Conservation (phyloP, 108 stramenopile species). For the Cylindrotheca closterium region DNA sequence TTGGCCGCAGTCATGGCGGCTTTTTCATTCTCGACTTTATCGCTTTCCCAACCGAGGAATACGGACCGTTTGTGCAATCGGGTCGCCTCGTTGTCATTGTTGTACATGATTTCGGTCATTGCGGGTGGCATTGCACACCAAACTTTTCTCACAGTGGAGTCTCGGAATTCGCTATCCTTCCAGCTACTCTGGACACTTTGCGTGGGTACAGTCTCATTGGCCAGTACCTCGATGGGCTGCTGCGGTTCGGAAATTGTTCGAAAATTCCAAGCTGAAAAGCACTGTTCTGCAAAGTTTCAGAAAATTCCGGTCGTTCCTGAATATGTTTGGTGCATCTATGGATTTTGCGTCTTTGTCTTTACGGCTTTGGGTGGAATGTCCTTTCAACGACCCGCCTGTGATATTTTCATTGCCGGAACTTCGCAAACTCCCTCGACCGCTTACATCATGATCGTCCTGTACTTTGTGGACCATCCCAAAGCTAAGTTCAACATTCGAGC, state of each 20-base stretch:
- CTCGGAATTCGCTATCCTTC: conserved; percentile 57
- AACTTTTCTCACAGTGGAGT: conserved; percentile 43
- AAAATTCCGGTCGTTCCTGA: conserved; percentile 24
- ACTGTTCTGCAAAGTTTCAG: conserved; percentile 17
- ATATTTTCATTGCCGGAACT: conserved; percentile 86
- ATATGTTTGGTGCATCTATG: conserved; percentile 72
- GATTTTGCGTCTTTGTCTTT: conserved; percentile 41
- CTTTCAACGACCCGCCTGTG: conserved; percentile 87
- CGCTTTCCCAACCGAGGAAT: not conserved
- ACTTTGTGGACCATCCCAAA: conserved; percentile 12
- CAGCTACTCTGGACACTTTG: conserved; percentile 75
- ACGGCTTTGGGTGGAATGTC: conserved; percentile 58
- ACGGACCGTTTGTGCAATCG: conserved; percentile 8
- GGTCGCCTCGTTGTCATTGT: conserved; percentile 40
- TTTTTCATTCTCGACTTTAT: conserved; percentile 23
- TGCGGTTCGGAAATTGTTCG: conserved; percentile 54
- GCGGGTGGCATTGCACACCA: conserved; percentile 80
- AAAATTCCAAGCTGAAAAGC: conserved; percentile 24
- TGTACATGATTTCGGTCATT: conserved; percentile 58
- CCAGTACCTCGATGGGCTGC: conserved; percentile 70
- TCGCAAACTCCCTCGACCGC: conserved; percentile 74
- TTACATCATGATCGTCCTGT: conserved; percentile 50
- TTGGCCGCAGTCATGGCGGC: conserved; percentile 58
- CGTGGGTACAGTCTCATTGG: conserved; percentile 78
- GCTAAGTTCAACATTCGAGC: conserved; percentile 12